A percentile compares a stretch with the other conserved stretches of the same genome.
phyloP scores from a whole-genome alignment of 305 asterid species.

The Fraxinus platypoda region DNA sequence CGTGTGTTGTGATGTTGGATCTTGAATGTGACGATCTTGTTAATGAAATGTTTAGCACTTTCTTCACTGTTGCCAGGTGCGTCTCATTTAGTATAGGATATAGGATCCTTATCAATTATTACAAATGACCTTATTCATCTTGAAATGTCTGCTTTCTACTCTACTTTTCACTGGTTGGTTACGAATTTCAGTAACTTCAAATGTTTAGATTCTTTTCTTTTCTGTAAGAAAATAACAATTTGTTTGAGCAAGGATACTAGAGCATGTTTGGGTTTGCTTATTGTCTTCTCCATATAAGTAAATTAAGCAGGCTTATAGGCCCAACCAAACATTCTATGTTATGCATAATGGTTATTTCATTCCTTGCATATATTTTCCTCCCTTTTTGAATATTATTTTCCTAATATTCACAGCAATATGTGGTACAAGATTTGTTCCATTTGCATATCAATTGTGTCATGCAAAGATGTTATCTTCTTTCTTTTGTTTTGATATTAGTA shows the following conservation, averaged over 20 bases:
- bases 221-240: background rate
- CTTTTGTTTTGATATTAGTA: background rate
- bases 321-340: background rate
- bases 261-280: background rate
- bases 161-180: background rate
- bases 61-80: constrained; percentile 82
- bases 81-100: constrained; percentile 21
- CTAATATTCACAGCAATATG: background rate
- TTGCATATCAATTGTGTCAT: constrained; percentile 6
- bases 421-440: background rate
- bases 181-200: background rate
- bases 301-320: background rate
- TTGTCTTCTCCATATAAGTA: background rate
- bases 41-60: constrained; percentile 74
- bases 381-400: background rate
- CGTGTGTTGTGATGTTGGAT: constrained; percentile 97
- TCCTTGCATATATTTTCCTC: background rate
- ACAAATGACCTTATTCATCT: constrained; percentile 11
- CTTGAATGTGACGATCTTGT: constrained; percentile 95
- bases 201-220: constrained; percentile 8
- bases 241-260: background rate
- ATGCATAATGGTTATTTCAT: background rate
- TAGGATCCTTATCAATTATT: constrained; percentile 3
- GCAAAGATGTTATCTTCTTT: constrained; percentile 9
- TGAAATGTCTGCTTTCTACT: background rate